Conservation (phyloP, 345 rosid genomes). For the Eucalyptus caleyi region DNA sequence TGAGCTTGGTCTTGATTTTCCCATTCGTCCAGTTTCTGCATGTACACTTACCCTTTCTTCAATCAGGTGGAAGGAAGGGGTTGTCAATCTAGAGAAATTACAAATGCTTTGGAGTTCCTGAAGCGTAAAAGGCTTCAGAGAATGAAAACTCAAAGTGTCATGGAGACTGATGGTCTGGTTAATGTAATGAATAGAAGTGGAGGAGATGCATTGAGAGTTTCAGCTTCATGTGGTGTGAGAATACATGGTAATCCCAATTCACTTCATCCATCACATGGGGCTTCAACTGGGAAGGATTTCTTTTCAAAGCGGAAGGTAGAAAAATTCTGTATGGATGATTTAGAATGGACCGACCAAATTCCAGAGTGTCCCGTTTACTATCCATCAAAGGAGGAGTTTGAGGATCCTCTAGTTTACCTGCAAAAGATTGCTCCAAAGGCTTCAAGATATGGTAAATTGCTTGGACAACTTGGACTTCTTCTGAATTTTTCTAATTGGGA, state of each 20-base stretch:
- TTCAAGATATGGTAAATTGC: conserved; percentile 68
- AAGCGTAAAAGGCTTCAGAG: conserved; percentile 78
- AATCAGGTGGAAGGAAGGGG: conserved; percentile 92
- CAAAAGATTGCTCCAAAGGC: conserved; percentile 94
- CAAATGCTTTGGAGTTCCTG: conserved; percentile 62
- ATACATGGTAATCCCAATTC: conserved; percentile 34
- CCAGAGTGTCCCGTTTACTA: conserved; percentile 90
- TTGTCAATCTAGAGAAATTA: conserved; percentile 55
- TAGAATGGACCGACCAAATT: conserved; percentile 83
- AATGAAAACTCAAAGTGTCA: conserved; percentile 41
- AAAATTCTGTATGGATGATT: conserved; percentile 57
- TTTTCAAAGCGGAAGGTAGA: conserved; percentile 58
- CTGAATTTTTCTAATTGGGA: background rate
- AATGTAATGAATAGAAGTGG: conserved; percentile 66
- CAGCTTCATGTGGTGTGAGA: conserved; percentile 77
- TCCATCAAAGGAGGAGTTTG: conserved; percentile 95
- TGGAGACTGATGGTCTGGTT: conserved; percentile 22
- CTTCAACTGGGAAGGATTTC: conserved; percentile 30
- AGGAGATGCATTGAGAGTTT: conserved; percentile 70
- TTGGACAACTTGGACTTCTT: background rate
- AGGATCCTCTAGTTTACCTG: conserved; percentile 86
- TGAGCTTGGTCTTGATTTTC: background rate
- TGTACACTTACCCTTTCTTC: background rate
- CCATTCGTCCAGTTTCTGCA: background rate
- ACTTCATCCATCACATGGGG: conserved; percentile 12